Base-by-base conservation (phyloP, 2,329 filamentous ascomycete genomes). In the Ophiostoma sp. region DNA sequence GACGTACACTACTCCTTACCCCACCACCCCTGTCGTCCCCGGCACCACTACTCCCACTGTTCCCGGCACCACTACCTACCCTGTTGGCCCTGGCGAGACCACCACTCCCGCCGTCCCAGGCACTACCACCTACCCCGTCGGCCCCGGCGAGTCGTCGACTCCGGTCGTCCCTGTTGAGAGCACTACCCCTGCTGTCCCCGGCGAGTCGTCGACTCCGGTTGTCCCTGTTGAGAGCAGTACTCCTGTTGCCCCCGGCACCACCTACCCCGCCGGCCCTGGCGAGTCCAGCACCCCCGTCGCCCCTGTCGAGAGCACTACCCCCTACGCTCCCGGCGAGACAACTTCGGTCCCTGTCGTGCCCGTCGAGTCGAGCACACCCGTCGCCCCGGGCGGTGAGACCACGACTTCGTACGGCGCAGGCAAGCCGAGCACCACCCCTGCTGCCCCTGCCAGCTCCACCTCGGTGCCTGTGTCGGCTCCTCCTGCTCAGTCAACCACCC, bases 1-100 rank as follows among this genome's bases (percentile, higher is more conserved):
- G 60, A 65, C 60, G 6, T 65, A 65, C 60, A 65, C 60, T 5
- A 33, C 70, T 17, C n/a, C 65, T 20, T 27, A 27, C 41, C 39
- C 65, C 31, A 64, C 31, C 33, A 39, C 62, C 1, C 33, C 35
- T 11, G 27, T 33, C 27, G 27, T 20, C 23, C 27, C 66, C 6
- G 41, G n/a, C 27, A 48, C 39, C 8, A 33, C 65, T 17, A 66
- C 64, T 20, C 64, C 62, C 4, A 20, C 10, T 10, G 41, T 54
- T 2, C 41, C 66, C 17, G 41, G 23, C 17, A 36, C 27, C 3
- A 35, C 41, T 54, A 23, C 44, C 20, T 23, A 31, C 17, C 44
- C 44, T 5, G 31, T 15, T 8, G 48, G 20, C 1, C 62, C 62
- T 39, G 41, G 27, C 35, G 31, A 23, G 17, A 35, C 41, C 31